phyloP scores from a whole-genome alignment of 495 filamentous ascomycete genomes.

The Filosporella fistucella region DNA sequence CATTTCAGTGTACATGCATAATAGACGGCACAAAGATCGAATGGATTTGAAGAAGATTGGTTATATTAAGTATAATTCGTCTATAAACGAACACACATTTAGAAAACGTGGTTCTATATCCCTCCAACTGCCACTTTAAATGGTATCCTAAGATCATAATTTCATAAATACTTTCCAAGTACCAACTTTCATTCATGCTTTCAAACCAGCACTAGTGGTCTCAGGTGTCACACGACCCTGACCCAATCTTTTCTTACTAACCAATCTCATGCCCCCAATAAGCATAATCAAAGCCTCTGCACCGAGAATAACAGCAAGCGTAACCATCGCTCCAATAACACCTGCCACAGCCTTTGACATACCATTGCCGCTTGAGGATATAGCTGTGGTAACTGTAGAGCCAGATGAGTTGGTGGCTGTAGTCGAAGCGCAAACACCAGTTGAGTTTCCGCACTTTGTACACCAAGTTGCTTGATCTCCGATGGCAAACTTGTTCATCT shows the following conservation, averaged over 20 bases:
- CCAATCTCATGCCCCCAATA: constrained; percentile 36
- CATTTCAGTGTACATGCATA: too few species aligned
- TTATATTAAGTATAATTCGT: too few species aligned
- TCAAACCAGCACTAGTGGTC: not conserved
- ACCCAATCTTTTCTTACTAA: constrained; percentile 28
- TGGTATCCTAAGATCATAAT: too few species aligned
- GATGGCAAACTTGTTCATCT: constrained; percentile 59
- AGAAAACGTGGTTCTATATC: too few species aligned
- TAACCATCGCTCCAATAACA: constrained; percentile 45
- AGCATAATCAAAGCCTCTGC: constrained; percentile 39
- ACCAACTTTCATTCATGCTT: too few species aligned
- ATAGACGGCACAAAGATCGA: too few species aligned
- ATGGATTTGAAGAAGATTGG: too few species aligned
- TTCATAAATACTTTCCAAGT: too few species aligned
- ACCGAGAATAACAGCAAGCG: constrained; percentile 38
- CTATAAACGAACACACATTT: too few species aligned
- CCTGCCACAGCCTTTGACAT: constrained; percentile 47
- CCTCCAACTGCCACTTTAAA: too few species aligned
- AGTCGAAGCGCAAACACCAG: constrained; percentile 50
- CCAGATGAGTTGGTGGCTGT: not conserved
- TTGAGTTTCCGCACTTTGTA: constrained; percentile 54
- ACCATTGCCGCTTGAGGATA: constrained; percentile 12
- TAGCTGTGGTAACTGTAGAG: not conserved
- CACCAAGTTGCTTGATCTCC: constrained; percentile 64
- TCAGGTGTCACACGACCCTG: not conserved